A percentile compares a stretch with the other conserved stretches of the same genome.
These are phyloP conservation scores for Clonostachys sp. DNA, from an alignment of 2,329 filamentous ascomycete species.

Conservation along the genomic window DNA sequence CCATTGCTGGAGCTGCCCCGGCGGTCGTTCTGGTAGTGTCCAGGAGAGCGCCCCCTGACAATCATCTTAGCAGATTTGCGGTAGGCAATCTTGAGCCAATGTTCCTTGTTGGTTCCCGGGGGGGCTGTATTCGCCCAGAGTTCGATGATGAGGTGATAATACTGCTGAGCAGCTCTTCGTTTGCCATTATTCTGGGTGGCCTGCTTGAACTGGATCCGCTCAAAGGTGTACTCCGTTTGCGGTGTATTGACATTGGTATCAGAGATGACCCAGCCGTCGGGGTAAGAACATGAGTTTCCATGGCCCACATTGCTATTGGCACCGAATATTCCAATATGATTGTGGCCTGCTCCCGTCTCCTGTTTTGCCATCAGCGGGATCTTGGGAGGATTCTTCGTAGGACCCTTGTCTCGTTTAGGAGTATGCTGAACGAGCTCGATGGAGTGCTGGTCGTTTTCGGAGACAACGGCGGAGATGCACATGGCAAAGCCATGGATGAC, in stretches of 20 bases:
- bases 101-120: conserved; percentile 38
- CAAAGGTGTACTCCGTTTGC: conserved; percentile 62
- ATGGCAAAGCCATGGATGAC: conserved; percentile 74
- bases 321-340: background rate
- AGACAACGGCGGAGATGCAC: conserved; percentile 78
- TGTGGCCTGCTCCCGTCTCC: background rate
- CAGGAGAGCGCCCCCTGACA: conserved; percentile 78
- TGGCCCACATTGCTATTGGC: background rate
- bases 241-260: conserved; percentile 25
- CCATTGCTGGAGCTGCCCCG: conserved; percentile 67
- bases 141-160: conserved; percentile 87
- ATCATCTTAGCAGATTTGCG: conserved; percentile 77
- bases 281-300: conserved; percentile 23
- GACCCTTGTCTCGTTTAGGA: conserved; percentile 85
- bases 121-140: conserved; percentile 66
- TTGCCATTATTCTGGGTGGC: conserved; percentile 94
- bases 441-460: conserved; percentile 67
- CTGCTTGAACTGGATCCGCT: conserved; percentile 91
- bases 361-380: conserved; percentile 64
- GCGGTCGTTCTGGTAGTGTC: conserved; percentile 71
- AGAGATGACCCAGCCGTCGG: conserved; percentile 29
- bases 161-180: conserved; percentile 83
- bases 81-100: conserved; percentile 67
- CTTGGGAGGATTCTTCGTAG: conserved; percentile 68
- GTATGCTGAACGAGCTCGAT: conserved; percentile 89